phyloP scores from a whole-genome alignment of 2,329 filamentous ascomycete genomes.

The Aureobasidium sp. region DNA sequence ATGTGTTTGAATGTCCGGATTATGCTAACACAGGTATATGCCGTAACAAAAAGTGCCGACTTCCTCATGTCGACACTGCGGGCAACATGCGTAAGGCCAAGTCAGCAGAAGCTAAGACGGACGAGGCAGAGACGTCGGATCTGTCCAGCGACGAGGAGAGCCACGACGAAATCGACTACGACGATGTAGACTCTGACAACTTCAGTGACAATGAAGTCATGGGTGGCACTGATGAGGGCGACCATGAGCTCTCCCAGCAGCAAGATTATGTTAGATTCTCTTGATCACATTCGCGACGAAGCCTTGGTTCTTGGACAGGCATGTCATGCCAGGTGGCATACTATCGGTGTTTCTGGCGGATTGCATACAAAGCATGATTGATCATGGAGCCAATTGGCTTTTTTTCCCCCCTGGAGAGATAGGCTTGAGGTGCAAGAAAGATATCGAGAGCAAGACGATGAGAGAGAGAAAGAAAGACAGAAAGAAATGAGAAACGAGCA shows the following conservation, averaged over 20 bases:
- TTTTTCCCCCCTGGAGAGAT: background rate
- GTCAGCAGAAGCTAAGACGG: conserved; percentile 31
- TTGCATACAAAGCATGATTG: background rate
- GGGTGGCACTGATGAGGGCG: conserved; percentile 28
- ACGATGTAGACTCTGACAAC: conserved; percentile 68
- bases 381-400: background rate
- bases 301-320: background rate
- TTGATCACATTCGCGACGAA: background rate
- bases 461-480: background rate
- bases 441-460: background rate
- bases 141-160: conserved; percentile 70
- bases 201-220: conserved; percentile 36
- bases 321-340: background rate
- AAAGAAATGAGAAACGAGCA: background rate
- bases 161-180: conserved; percentile 54
- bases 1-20: conserved; percentile 89
- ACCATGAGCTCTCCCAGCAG: conserved; percentile 42
- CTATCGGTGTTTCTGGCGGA: background rate
- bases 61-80: conserved; percentile 81
- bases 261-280: conserved; percentile 45
- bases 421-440: background rate
- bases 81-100: conserved; percentile 61
- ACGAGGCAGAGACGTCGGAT: conserved; percentile 39
- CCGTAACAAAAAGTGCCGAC: conserved; percentile 64
- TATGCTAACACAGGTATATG: conserved; percentile 87